phyloP scores from a whole-genome alignment of 345 rosid genomes.

The Punica granatum region DNA sequence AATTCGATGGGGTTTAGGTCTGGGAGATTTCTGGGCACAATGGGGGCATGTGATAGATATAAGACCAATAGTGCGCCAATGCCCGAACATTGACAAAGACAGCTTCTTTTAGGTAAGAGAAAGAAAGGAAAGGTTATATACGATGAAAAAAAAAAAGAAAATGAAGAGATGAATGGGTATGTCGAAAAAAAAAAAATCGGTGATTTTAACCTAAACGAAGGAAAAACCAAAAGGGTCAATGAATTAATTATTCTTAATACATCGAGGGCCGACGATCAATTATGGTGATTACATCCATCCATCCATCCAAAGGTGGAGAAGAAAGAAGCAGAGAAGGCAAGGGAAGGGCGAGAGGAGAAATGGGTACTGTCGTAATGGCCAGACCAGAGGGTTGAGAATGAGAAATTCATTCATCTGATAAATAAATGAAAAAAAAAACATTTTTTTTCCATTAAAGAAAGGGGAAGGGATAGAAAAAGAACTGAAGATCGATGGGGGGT shows the following conservation, averaged over 20 bases:
- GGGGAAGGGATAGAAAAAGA: not conserved
- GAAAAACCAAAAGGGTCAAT: not conserved
- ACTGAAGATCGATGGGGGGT: no score
- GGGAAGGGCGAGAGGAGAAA: no score
- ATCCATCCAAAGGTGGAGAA: not conserved
- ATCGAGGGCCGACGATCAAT: not conserved
- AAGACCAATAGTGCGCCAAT: not conserved
- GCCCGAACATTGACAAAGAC: constrained; percentile 2
- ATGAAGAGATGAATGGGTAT: not conserved
- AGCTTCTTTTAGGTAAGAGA: not conserved
- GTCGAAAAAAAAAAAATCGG: no score
- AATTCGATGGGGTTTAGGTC: not conserved
- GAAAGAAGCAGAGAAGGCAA: no score
- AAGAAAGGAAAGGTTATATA: not conserved
- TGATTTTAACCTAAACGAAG: no score
- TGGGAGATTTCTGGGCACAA: constrained; percentile 4
- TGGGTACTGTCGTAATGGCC: no score
- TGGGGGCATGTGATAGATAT: constrained; percentile 2
- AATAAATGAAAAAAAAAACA: no score
- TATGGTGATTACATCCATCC: no score
- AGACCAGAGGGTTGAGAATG: no score
- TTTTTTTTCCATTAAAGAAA: not conserved
- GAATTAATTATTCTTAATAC: not conserved
- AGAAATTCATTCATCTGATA: no score
- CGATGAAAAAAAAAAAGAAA: not conserved